phyloP scores from a whole-genome alignment of 371 early-diverging fungal genomes.

The Zancudomyces culisetae region DNA sequence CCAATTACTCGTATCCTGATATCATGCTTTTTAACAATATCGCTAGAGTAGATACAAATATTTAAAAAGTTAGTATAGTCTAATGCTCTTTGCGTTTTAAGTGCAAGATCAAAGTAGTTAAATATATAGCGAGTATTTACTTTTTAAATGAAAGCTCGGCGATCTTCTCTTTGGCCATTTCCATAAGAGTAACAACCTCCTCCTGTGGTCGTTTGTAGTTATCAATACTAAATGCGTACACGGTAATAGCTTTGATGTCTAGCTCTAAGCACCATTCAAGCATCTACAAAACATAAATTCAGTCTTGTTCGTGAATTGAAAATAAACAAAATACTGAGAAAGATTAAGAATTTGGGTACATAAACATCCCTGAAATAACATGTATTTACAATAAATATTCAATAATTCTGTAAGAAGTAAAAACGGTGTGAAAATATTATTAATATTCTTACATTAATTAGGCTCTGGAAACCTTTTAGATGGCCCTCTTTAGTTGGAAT shows the following conservation, averaged over 20 bases:
- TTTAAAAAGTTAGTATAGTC: too few relatives aligned
- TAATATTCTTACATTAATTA: conserved; percentile 40
- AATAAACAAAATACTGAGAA: too few relatives aligned
- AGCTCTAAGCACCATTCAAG: conserved; percentile 71
- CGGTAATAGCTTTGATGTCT: conserved; percentile 78
- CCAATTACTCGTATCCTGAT: conserved; percentile 74
- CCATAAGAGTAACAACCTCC: conserved; percentile 84
- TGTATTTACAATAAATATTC: too few relatives aligned
- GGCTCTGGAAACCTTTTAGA: conserved; percentile 60
- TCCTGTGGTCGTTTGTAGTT: conserved; percentile 85
- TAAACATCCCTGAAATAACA: too few relatives aligned
- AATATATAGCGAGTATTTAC: too few relatives aligned
- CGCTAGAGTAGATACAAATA: conserved; percentile 26
- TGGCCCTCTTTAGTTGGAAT: conserved; percentile 50
- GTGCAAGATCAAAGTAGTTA: too few relatives aligned
- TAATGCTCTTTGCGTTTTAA: too few relatives aligned
- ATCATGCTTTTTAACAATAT: conserved; percentile 46
- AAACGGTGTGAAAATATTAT: too few relatives aligned
- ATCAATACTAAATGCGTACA: conserved; percentile 94
- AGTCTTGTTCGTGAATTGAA: too few relatives aligned
- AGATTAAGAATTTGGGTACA: too few relatives aligned
- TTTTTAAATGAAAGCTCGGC: conserved; percentile 33
- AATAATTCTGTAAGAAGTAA: too few relatives aligned
- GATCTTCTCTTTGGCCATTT: conserved; percentile 57
- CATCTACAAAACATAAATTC: too few relatives aligned